Base-by-base conservation (phyloP, 73 alveolate species). In the Symbiodinium pilosum region DNA sequence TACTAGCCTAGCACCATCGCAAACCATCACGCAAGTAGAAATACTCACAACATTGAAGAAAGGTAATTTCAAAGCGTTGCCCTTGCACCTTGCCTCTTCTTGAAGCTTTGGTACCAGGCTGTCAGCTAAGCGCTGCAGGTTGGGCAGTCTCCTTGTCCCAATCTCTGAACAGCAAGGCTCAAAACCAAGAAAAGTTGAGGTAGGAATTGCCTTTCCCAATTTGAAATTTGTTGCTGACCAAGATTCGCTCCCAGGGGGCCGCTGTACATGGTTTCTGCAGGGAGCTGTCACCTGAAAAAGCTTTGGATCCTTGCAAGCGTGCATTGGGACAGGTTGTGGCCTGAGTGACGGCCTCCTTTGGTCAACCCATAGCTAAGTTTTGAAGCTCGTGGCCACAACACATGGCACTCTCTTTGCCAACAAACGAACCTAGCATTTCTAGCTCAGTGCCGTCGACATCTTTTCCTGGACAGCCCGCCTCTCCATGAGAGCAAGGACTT, bases 181-280 rank as follows among this genome's bases (percentile, higher is more conserved):
- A 24, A 54, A 6, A 54, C 73, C 73, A 54, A 24, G 73, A n/a
- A 54, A 54, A n/a, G 32, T 16, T 54, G 73, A 5, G n/a, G n/a
- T n/a, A n/a, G n/a, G n/a, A n/a, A n/a, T n/a, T n/a, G n/a, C n/a
- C n/a, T n/a, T n/a, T n/a, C n/a, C n/a, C n/a, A n/a, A n/a, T n/a
- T n/a, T n/a, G n/a, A 6, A 47, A 64, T n/a, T 20, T 24, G 75
- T 7, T 64, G 41, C 81, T 5, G 81, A 28, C 38, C 34, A n/a
- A 64, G 81, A 32, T 64, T 64, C 81, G 81, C 81, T 38, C 81
- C 81, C 81, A 64, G 12, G 34, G 38, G 81, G 81, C 81, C 81
- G 34, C 81, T 64, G 81, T 64, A 64, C 81, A 64, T 64, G 81
- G 81, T 64, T 9, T 64, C 81, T 2, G 18, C 81, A 28, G 41